Percentiles rank a stretch among this genome's conserved stretches.
These are phyloP conservation scores for Auricularia cornea DNA, from an alignment of 768 basidiomycete species.

Conservation along the genomic window DNA sequence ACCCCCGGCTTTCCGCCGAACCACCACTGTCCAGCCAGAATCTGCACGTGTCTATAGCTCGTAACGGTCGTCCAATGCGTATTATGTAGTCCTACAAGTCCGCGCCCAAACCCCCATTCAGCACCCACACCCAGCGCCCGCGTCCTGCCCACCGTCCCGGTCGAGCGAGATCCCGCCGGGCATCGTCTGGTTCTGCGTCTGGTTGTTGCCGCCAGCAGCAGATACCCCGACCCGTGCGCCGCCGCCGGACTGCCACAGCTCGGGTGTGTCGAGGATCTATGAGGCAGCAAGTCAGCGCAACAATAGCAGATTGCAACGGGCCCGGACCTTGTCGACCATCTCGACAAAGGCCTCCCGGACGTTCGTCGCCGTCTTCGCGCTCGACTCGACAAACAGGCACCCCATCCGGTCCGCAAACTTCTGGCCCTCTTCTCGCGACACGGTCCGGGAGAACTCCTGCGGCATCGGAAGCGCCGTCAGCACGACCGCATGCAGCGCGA, in stretches of 20 bases:
- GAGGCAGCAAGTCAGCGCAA: neutral
- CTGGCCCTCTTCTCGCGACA: conserved; percentile 66
- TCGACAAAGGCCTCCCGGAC: conserved; percentile 71
- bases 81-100: no score
- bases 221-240: conserved; percentile 6
- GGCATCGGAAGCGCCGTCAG: neutral
- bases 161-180: conserved; percentile 11
- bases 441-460: conserved; percentile 87
- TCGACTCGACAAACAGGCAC: conserved; percentile 84
- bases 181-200: conserved; percentile 4
- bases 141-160: neutral
- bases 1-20: no score
- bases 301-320: neutral
- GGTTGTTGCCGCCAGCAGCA: neutral
- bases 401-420: conserved; percentile 76
- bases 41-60: no score
- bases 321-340: conserved; percentile 64
- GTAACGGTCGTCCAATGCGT: no score
- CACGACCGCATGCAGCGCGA: neutral
- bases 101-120: neutral
- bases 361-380: conserved; percentile 82
- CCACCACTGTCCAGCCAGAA: no score
- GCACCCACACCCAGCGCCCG: neutral
- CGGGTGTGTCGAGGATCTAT: conserved; percentile 62
- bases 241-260: conserved; percentile 44